Evolutionary conservation across 164 flowering plant genomes (phyloP), one percentile per base, ranked within the genome.

Genomic region (Warburgia ugandensis): DNA sequence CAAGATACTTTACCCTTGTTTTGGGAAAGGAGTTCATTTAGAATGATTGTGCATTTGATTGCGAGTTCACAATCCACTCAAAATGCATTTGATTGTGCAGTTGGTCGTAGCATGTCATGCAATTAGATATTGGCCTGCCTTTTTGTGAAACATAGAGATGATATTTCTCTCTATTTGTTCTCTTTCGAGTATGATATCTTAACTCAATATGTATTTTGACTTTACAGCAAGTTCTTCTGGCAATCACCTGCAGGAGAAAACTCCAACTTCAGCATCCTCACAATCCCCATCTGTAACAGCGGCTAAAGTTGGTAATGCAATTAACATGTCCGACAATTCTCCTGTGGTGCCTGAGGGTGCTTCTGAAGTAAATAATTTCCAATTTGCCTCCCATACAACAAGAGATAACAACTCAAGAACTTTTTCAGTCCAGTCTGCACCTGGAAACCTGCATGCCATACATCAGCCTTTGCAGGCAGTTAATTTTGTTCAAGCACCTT

Each of bases 141-240:
- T 12, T 32, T n/a, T 4, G n/a, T 17, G n/a, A 14, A 28, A 16
- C 7, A 28, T 6, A 28, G 20, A 12, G 32, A 5, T 13, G 5
- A 35, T 21, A 29, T 20, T n/a, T 37, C 41, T 37, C 5, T 20
- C 17, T 7, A 8, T 17, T 42, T 11, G 22, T n/a, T 42, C 23
- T 47, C 30, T 17, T 29, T 11, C 4, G 2, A 20, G 41, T 37
- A 13, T 1, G 10, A 20, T 29, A 11, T 29, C 33, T 36, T 14
- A 33, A 16, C 16, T 35, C 10, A 32, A 23, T 54, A 29, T 27
- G 28, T 32, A 38, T 30, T 37, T 19, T 44, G 26, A 29, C 20
- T 29, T 22, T 69, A 68, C 77, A 76, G 91, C 75, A 55, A 75
- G 60, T 61, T 50, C 80, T 72, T 61, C 83, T 49, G 65, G 66